These are phyloP conservation scores for Aureobasidium mangrovei DNA, from an alignment of 2,329 filamentous ascomycete genomes.

Conservation along the genomic window DNA sequence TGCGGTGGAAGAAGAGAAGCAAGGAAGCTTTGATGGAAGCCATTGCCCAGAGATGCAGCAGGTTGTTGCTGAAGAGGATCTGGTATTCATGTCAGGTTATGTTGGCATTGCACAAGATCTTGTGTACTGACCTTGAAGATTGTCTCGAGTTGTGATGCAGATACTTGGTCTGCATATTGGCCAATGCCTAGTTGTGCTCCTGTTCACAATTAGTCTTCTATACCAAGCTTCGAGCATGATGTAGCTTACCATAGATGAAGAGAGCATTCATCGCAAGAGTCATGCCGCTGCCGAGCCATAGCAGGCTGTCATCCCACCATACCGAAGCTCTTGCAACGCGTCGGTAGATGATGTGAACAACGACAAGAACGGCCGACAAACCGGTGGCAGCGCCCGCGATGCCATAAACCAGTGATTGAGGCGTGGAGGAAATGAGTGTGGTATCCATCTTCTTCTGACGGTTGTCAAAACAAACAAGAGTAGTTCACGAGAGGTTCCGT, in stretches of 20 bases:
- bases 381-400: conserved; percentile 2
- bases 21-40: conserved; percentile 33
- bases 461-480: not conserved
- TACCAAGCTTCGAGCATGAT: not conserved
- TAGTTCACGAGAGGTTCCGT: conserved; percentile 9
- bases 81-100: not conserved
- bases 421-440: conserved; percentile 7
- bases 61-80: conserved; percentile 7
- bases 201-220: not conserved
- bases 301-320: conserved; percentile 12
- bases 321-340: conserved; percentile 1
- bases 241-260: conserved; percentile 11
- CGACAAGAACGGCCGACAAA: conserved; percentile 5
- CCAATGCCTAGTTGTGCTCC: conserved; percentile 8
- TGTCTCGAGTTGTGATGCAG: not conserved
- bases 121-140: conserved; percentile 6
- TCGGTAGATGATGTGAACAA: not conserved
- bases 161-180: conserved; percentile 1
- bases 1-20: conserved; percentile 39
- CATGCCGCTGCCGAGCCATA: conserved; percentile 6
- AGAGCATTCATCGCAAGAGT: conserved; percentile 1
- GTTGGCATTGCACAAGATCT: not conserved
- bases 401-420: conserved; percentile 5
- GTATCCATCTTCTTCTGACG: conserved; percentile 6
- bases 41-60: conserved; percentile 7